A percentile compares a stretch with the other conserved stretches of the same genome.
Conservation (phyloP, 306 rosid species). For the Cucumis melo region DNA sequence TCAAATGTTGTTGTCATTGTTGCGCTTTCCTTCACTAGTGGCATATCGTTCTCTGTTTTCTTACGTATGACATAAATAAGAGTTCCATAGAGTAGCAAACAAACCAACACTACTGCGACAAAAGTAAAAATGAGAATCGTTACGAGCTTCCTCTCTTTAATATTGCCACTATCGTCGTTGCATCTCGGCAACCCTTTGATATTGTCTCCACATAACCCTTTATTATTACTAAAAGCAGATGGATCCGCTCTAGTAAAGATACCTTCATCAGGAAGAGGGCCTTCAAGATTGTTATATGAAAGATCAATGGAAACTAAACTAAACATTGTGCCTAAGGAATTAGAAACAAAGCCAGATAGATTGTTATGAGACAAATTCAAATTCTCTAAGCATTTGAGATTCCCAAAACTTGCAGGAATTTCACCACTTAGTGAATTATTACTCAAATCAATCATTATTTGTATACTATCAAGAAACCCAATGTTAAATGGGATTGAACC, state of each 20-base stretch:
- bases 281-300: slow-evolving; percentile 38
- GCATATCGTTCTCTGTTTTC: neutral
- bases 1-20: slow-evolving; percentile 5
- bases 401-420: slow-evolving; percentile 23
- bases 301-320: slow-evolving; percentile 28
- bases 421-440: slow-evolving; percentile 29
- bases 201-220: slow-evolving; percentile 17
- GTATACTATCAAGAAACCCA: slow-evolving; percentile 26
- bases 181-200: slow-evolving; percentile 19
- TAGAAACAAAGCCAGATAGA: slow-evolving; percentile 32
- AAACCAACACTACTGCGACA: slow-evolving; percentile 10
- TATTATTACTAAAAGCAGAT: slow-evolving; percentile 26
- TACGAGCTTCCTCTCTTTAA: neutral
- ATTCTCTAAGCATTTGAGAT: slow-evolving; percentile 27
- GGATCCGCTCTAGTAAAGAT: slow-evolving; percentile 8
- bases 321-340: slow-evolving; percentile 17
- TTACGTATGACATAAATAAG: neutral
- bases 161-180: neutral
- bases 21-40: neutral
- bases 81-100: neutral
- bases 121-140: slow-evolving; percentile 13
- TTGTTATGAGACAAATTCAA: slow-evolving; percentile 38
- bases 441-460: slow-evolving; percentile 34
- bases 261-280: slow-evolving; percentile 21
- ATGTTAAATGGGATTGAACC: slow-evolving; percentile 35